Evolutionary conservation across 2,329 filamentous ascomycete genomes (phyloP).

Genomic region (Phialophora expanda): DNA sequence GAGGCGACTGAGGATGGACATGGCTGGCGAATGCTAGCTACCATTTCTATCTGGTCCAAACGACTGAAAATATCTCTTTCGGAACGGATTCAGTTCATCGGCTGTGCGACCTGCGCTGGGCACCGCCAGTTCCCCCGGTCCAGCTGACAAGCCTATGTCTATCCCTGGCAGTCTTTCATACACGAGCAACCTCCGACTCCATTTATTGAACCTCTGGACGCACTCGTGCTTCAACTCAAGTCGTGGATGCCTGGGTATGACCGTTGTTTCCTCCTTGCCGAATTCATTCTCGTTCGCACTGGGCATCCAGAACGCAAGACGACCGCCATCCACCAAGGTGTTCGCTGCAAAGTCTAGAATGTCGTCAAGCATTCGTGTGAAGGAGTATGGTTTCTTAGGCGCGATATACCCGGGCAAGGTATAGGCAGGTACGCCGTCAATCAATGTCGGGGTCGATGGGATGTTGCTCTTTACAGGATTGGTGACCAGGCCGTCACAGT

Average conservation of each 20-base stretch:
- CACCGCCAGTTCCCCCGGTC: constrained; percentile 49
- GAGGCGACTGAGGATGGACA: constrained; percentile 1
- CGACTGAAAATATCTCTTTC: constrained; percentile 53
- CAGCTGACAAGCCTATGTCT: constrained; percentile 12
- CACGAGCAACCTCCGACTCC: constrained; percentile 87
- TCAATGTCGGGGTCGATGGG: constrained; percentile 48
- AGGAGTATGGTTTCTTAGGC: constrained; percentile 90
- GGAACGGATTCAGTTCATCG: constrained; percentile 71
- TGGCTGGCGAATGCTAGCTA: constrained; percentile 16
- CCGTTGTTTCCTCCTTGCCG: constrained; percentile 65
- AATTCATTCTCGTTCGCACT: constrained; percentile 81
- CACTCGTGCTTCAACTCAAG: constrained; percentile 77
- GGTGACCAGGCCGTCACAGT: background rate
- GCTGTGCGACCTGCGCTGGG: constrained; percentile 56
- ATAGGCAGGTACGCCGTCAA: constrained; percentile 72
- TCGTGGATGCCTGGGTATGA: constrained; percentile 64
- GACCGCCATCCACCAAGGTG: constrained; percentile 76
- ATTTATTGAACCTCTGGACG: constrained; percentile 87
- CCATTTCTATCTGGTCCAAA: constrained; percentile 26
- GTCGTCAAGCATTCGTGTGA: constrained; percentile 86
- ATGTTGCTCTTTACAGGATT: background rate
- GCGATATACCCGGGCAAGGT: constrained; percentile 76
- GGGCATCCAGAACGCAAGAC: constrained; percentile 96
- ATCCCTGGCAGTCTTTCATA: constrained; percentile 72
- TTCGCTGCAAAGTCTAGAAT: constrained; percentile 80